Evolutionary conservation across 2,329 filamentous ascomycete species (phyloP), one percentile per base, ranked within the genome.

Genomic region (Gaeumannomyces sp.): DNA sequence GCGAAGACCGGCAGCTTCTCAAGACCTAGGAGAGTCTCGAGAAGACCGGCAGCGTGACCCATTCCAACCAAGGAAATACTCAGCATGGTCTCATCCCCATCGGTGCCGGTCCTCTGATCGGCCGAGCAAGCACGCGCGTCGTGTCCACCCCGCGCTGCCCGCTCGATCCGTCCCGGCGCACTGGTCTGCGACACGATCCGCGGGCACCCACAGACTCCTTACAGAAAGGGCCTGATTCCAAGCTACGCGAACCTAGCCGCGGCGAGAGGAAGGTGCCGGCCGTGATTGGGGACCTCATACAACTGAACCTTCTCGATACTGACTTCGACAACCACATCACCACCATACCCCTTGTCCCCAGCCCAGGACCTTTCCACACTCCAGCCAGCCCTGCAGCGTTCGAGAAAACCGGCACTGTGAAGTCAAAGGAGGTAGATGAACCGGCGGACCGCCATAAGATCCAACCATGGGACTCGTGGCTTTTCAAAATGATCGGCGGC

Each of bases 401-500:
- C 35, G 11, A 16, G 35, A 38, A 38, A 11, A 16, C 1, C 14
- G 3, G 5, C 25, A 13, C 13, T 19, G 57, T 13, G 3, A 10
- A 59, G 57, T 6, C 29, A 10, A 13, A 29, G 7, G 29, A 31
- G 27, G 5, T 19, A 11, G 38, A 6, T 19, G 16, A 45, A 19
- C 28, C 29, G 29, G 56, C 27, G 4, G 53, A 45, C 31, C 16
- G 19, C 22, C 33, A 45, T 14, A 28, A 31, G 27, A n/a, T 63
- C 38, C 29, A 27, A 35, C n/a, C n/a, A 6, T 63, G 62, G 62
- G 29, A 59, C 31, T 63, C 62, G 31, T n/a, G 14, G 6, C 25
- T 63, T 5, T 63, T 63, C 57, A 58, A 35, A n/a, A 13, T 45
- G 13, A 25, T 63, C 28, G 62, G 62, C 8, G 56, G 62, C 8